These are phyloP conservation scores for Saururus chinensis DNA, from an alignment of 164 flowering plant species.

Conservation along the genomic window DNA sequence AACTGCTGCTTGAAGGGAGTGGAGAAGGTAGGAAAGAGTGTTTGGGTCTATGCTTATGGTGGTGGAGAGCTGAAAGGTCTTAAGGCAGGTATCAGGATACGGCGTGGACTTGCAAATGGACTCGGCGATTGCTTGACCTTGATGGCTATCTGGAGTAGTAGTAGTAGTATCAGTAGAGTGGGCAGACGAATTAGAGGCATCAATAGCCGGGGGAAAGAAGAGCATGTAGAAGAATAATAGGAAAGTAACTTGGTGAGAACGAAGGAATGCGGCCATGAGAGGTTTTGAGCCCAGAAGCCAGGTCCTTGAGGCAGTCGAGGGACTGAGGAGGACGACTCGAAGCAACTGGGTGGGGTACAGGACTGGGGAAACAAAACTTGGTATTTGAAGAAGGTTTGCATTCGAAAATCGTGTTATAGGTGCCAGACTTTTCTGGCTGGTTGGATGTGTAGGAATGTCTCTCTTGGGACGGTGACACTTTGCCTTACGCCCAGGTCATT, in stretches of 20 bases:
- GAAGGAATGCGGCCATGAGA: no score
- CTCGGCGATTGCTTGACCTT: conserved; percentile 15
- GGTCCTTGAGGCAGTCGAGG: no score
- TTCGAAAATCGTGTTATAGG: no score
- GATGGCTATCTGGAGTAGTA: conserved; percentile 11
- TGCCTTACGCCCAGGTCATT: no score
- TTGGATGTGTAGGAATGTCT: no score
- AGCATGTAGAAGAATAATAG: conserved; percentile 4
- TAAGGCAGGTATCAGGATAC: conserved; percentile 56
- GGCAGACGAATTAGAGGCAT: conserved; percentile 2
- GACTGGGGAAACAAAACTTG: no score
- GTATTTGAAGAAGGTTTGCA: no score
- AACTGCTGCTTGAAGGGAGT: conserved; percentile 50
- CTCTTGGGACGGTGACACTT: no score
- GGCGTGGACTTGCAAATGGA: conserved; percentile 68
- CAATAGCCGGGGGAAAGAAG: conserved; percentile 2
- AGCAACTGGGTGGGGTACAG: no score
- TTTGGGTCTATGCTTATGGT: conserved; percentile 50
- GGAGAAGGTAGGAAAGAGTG: conserved; percentile 41
- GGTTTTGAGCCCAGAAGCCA: no score
- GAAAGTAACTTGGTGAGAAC: conserved; percentile 9
- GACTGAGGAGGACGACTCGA: no score
- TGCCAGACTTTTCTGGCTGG: no score
- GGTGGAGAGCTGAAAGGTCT: conserved; percentile 59
- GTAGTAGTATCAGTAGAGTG: conserved; percentile 8